Conservation (phyloP, 495 filamentous ascomycete genomes). For the Darksidea phi region DNA sequence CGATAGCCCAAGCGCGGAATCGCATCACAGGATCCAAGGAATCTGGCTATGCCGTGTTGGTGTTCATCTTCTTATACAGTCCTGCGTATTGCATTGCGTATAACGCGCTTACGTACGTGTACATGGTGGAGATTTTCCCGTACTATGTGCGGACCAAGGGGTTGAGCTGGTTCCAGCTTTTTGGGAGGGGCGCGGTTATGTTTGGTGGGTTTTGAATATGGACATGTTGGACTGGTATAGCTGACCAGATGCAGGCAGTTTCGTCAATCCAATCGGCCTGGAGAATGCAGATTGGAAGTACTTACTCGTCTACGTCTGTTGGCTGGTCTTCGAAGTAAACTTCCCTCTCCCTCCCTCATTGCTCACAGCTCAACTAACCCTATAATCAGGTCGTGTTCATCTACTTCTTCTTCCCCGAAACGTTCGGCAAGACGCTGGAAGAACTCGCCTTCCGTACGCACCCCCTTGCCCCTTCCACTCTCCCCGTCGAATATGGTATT, state of each 20-base stretch:
- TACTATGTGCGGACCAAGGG: conserved; percentile 47
- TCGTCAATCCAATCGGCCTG: conserved; percentile 63
- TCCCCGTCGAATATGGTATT: too few relatives aligned
- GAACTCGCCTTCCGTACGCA: conserved; percentile 55
- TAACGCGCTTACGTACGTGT: conserved; percentile 62
- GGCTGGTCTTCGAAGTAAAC: conserved; percentile 59
- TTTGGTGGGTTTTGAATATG: conserved; percentile 27
- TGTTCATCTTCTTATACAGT: conserved; percentile 61
- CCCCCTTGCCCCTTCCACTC: too few relatives aligned
- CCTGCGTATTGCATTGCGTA: conserved; percentile 65
- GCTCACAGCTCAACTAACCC: too few relatives aligned
- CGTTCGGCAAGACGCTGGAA: conserved; percentile 59
- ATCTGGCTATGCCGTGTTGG: conserved; percentile 49
- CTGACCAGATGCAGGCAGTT: conserved; percentile 51
- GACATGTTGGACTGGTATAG: conserved; percentile 34
- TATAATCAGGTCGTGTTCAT: conserved; percentile 58
- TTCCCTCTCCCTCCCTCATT: too few relatives aligned
- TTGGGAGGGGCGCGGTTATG: conserved; percentile 37
- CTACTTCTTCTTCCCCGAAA: conserved; percentile 65
- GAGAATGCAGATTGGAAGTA: conserved; percentile 60
- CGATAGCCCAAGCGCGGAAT: conserved; percentile 56
- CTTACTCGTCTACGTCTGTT: conserved; percentile 61
- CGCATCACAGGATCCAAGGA: conserved; percentile 44
- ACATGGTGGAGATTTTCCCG: conserved; percentile 47
- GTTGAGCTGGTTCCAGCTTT: conserved; percentile 37